A percentile compares a stretch with the other conserved stretches of the same genome.
Conservation (phyloP, 176 grass and related monocot species). For the Ampelocalamus luodianensis region DNA sequence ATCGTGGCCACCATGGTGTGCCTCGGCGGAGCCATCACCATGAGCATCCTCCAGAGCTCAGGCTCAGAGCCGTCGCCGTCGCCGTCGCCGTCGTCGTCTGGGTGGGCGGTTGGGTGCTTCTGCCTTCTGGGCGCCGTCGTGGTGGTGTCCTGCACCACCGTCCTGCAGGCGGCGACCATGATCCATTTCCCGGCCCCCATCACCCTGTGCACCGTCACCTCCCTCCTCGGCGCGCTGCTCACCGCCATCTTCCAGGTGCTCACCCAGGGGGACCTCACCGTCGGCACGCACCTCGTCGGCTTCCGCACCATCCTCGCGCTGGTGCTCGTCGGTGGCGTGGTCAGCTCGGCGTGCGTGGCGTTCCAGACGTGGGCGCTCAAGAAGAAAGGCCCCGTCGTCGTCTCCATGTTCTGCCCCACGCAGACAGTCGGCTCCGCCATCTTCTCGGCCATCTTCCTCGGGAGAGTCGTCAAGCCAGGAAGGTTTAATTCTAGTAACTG, state of each 20-base stretch:
- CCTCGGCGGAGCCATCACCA: constrained; percentile 54
- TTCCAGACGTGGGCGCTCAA: constrained; percentile 65
- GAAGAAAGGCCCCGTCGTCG: constrained; percentile 57
- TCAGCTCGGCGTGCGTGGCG: constrained; percentile 47
- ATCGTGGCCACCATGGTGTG: constrained; percentile 55
- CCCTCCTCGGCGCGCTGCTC: constrained; percentile 44
- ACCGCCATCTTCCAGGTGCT: constrained; percentile 47
- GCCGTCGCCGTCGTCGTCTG: background rate
- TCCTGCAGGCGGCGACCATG: constrained; percentile 63
- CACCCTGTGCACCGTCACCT: constrained; percentile 53
- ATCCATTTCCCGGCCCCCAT: constrained; percentile 48
- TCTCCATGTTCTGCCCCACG: constrained; percentile 60
- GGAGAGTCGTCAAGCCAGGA: constrained; percentile 45
- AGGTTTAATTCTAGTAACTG: constrained; percentile 33
- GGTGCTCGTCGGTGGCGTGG: constrained; percentile 36
- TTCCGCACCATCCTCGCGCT: background rate
- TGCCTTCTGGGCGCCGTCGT: constrained; percentile 50
- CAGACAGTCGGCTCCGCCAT: constrained; percentile 50
- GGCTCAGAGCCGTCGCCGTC: background rate
- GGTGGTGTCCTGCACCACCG: constrained; percentile 46
- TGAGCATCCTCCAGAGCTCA: constrained; percentile 58
- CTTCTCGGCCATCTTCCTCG: constrained; percentile 49
- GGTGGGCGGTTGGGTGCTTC: constrained; percentile 49
- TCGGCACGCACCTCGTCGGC: constrained; percentile 28
- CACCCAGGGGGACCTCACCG: constrained; percentile 38